These are phyloP conservation scores for Penicillium psychrofluorescens DNA, from an alignment of 495 filamentous ascomycete species.

Conservation along the genomic window DNA sequence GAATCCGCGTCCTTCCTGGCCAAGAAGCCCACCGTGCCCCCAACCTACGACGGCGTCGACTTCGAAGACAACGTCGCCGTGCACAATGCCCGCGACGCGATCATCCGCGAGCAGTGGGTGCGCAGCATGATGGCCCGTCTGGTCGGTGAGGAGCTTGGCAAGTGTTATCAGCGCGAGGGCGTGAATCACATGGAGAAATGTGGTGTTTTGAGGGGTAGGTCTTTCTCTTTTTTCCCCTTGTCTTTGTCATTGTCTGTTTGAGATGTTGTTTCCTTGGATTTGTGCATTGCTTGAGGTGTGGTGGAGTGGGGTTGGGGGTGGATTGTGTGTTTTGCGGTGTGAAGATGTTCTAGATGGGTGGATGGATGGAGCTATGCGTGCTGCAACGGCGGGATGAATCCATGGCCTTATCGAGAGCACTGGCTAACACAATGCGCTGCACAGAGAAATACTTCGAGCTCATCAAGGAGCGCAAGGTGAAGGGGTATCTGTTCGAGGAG, in stretches of 20 bases:
- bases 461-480: conserved; percentile 73
- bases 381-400: too few relatives aligned
- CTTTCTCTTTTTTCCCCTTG: neutral
- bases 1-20: conserved; percentile 89
- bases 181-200: conserved; percentile 99
- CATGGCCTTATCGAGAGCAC: too few relatives aligned
- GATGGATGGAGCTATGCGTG: too few relatives aligned
- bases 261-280: neutral
- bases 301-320: too few relatives aligned
- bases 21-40: conserved; percentile 87
- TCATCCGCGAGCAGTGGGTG: conserved; percentile 97
- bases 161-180: conserved; percentile 91
- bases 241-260: neutral
- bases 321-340: too few relatives aligned
- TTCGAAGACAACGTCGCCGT: conserved; percentile 84
- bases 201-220: conserved; percentile 74
- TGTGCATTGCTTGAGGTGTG: neutral
- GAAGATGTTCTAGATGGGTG: too few relatives aligned
- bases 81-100: conserved; percentile 89
- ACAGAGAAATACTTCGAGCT: conserved; percentile 90
- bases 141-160: conserved; percentile 87
- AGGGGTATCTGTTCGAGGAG: conserved; percentile 86
- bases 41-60: conserved; percentile 95
- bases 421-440: neutral
- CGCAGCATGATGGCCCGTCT: conserved; percentile 93